phyloP scores from a whole-genome alignment of 306 rosid species.

The Cucurbita ficifolia region DNA sequence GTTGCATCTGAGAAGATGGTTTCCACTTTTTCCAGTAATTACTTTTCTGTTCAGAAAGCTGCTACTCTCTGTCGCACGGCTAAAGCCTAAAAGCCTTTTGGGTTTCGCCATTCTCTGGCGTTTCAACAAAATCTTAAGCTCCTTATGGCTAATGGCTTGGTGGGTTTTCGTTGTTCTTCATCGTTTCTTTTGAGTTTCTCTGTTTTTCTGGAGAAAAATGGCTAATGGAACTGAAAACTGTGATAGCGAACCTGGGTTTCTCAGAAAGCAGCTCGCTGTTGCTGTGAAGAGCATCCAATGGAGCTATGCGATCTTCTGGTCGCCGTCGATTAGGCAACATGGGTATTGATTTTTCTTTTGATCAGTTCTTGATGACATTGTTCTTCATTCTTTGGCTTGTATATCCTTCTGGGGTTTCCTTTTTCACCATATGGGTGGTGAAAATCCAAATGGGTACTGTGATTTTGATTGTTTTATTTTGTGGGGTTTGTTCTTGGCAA shows the following conservation, averaged over 20 bases:
- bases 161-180: constrained; percentile 5
- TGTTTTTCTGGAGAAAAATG: constrained; percentile 13
- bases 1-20: constrained; percentile 1
- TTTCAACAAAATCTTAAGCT: neutral
- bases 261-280: constrained; percentile 55
- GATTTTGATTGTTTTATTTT: neutral
- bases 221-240: constrained; percentile 26
- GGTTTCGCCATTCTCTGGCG: neutral
- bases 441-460: neutral
- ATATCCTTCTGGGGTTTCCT: neutral
- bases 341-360: constrained; percentile 27
- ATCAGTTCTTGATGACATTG: neutral
- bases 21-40: constrained; percentile 6
- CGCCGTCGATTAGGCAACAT: constrained; percentile 41
- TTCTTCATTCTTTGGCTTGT: neutral
- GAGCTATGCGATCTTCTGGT: constrained; percentile 92
- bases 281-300: constrained; percentile 73
- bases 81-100: constrained; percentile 3
- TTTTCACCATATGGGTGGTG: neutral
- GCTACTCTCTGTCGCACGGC: constrained; percentile 1
- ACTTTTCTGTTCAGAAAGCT: constrained; percentile 10
- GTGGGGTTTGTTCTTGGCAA: neutral
- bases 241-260: constrained; percentile 28
- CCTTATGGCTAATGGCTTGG: constrained; percentile 2
- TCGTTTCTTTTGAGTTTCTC: neutral